phyloP scores from a whole-genome alignment of 441 rosid genomes.

The Euphorbia celastroides region DNA sequence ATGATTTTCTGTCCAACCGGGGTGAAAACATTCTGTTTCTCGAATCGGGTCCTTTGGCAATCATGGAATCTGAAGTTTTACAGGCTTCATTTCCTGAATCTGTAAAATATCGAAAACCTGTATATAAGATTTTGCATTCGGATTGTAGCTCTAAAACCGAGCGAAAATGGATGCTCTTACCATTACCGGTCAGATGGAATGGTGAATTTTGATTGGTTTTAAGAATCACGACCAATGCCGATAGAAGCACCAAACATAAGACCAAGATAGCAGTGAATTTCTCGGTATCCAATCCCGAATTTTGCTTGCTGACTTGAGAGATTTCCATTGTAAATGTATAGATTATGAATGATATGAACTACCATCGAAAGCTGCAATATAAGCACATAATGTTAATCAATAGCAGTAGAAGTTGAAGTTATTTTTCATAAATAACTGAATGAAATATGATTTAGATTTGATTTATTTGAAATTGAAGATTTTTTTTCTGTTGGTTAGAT shows the following conservation, averaged over 20 bases:
- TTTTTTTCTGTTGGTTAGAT: too few species aligned
- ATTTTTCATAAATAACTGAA: neutral
- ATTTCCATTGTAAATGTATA: slow-evolving; percentile 9
- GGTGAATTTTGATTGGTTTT: slow-evolving; percentile 1
- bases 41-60: slow-evolving; percentile 1
- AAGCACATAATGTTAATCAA: neutral
- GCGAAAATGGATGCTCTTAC: neutral
- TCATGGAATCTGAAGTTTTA: neutral
- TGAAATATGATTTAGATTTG: too few species aligned
- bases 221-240: slow-evolving; percentile 5
- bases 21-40: slow-evolving; percentile 5
- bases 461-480: too few species aligned
- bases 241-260: slow-evolving; percentile 12
- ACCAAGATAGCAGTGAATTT: slow-evolving; percentile 2
- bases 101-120: neutral
- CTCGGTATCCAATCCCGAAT: slow-evolving; percentile 9
- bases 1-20: slow-evolving; percentile 17
- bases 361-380: neutral
- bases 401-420: too few species aligned
- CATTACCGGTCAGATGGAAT: neutral
- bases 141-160: neutral
- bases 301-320: slow-evolving; percentile 3
- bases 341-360: neutral
- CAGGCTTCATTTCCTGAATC: neutral
- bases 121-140: neutral